phyloP scores from a whole-genome alignment of 2,329 filamentous ascomycete species.

The Calonectria pteridis region DNA sequence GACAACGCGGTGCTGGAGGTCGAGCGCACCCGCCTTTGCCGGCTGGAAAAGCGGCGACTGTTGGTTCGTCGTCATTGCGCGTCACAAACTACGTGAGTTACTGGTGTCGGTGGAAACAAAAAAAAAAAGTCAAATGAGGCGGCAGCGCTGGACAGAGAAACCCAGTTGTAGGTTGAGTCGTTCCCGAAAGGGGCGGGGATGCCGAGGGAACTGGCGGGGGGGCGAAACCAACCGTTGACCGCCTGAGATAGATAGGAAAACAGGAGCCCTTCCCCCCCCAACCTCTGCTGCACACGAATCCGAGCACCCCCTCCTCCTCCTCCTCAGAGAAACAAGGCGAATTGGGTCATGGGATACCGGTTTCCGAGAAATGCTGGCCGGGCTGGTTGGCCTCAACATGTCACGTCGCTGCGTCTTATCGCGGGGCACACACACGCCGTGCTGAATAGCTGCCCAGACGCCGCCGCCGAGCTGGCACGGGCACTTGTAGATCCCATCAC shows the following conservation, averaged over 20 bases:
- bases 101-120: not conserved
- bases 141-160: not conserved
- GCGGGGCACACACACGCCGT: too few species aligned
- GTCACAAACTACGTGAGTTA: not conserved
- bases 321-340: not conserved
- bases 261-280: not conserved
- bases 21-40: constrained; percentile 51
- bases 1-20: constrained; percentile 59
- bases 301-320: not conserved
- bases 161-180: not conserved
- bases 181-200: not conserved
- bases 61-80: not conserved
- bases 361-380: not conserved
- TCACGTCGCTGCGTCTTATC: too few species aligned
- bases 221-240: not conserved
- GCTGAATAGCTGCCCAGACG: not conserved
- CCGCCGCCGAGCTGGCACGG: not conserved
- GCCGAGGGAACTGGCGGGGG: constrained; percentile 4
- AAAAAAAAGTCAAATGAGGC: not conserved
- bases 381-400: not conserved
- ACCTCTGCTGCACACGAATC: not conserved
- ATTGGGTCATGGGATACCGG: not conserved
- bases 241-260: not conserved
- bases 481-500: not conserved
- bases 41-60: constrained; percentile 55